Evolutionary conservation across 768 basidiomycete genomes (phyloP), one percentile per base, ranked within the genome.

Genomic region (Tylopilus balloui): DNA sequence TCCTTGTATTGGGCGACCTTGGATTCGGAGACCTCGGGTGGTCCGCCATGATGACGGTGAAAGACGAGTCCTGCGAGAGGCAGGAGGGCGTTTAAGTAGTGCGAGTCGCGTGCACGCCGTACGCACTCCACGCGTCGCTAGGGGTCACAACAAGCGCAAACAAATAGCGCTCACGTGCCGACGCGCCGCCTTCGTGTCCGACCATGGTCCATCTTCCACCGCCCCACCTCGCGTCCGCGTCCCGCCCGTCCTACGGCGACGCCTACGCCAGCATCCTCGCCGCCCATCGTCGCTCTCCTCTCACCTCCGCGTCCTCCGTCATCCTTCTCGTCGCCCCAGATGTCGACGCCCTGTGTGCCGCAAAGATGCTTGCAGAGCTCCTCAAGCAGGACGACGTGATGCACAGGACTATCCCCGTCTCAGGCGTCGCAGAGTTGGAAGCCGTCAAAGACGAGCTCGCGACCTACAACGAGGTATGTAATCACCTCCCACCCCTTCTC

Each of bases 351-450:
- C 73, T 97, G 6, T 93, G 92, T 64, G 92, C 92, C 10, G 84
- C 90, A 5, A 80, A 84, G 38, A 95, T 98, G 81, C 79, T 98
- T 38, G 84, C 87, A 11, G 84, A 85, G 28, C 73, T 99, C 15
- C 83, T 99, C 70, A 87, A 83, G 58, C 90, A 94, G 58, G 96
- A 99, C 74, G 92, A 95, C 58, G 81, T 98, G 35, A 85, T 87
- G 66, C 88, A 97, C 69, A 79, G 90, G 40, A 81, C 92, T 45
- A 84, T 92, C 31, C 96, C 96, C 27, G 84, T 97, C 1, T 84
- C 90, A 13, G 92, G 92, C 2, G 84, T 88, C 50, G 76, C 80
- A 11, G 89, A 92, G 54, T 69, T 97, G 10, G 80, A 86, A 55
- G 66, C 67, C 3, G 73, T 84, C 57, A 77, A 78, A 49, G 77